Evolutionary conservation across 108 stramenopile species (phyloP).

Genomic region (Cyclostephanos invisitatus): DNA sequence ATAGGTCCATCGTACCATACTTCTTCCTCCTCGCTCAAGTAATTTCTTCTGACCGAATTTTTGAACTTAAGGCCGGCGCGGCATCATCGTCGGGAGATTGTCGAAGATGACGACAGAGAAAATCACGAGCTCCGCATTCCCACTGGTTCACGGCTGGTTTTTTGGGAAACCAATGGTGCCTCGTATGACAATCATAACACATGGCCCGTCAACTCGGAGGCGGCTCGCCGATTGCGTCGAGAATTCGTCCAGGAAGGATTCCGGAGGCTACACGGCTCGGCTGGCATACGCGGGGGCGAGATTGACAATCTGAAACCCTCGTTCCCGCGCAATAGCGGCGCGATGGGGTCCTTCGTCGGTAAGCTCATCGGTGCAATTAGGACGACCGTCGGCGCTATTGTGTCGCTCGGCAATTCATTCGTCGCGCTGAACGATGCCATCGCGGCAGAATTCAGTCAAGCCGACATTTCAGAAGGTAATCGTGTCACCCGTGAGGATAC

Average conservation of each 20-base stretch:
- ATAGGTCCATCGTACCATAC: background rate
- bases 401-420: background rate
- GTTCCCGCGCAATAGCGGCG: background rate
- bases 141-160: background rate
- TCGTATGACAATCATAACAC: background rate
- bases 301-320: background rate
- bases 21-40: background rate
- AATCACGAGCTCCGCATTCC: background rate
- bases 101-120: background rate
- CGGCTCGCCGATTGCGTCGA: slow-evolving; percentile 2
- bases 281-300: background rate
- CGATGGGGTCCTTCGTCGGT: background rate
- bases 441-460: slow-evolving; percentile 1
- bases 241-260: slow-evolving; percentile 7
- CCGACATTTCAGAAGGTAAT: background rate
- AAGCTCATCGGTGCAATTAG: background rate
- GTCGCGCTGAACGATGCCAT: background rate
- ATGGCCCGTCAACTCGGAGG: slow-evolving; percentile 7
- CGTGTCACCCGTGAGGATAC: background rate
- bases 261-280: background rate
- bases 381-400: background rate
- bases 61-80: background rate
- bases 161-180: background rate
- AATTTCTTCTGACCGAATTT: background rate
- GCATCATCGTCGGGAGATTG: slow-evolving; percentile 2